A percentile compares a stretch with the other conserved stretches of the same genome.
Conservation (phyloP, 2,329 filamentous ascomycete genomes). For the Cytospora leucostoma region DNA sequence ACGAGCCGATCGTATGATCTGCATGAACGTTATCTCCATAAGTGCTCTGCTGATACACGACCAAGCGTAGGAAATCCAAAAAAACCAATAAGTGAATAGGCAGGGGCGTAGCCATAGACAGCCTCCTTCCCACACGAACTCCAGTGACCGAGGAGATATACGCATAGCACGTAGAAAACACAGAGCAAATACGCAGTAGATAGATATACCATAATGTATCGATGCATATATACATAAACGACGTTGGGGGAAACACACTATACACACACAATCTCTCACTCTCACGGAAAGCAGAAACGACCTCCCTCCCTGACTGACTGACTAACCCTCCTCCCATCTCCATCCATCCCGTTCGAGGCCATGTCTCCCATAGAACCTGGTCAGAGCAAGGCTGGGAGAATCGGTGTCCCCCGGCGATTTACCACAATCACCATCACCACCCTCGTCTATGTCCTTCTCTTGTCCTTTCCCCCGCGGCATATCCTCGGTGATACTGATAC, state of each 20-base stretch:
- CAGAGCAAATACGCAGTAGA: too few relatives aligned
- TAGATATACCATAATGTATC: not conserved
- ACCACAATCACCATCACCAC: not conserved
- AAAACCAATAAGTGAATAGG: too few relatives aligned
- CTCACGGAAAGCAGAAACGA: not conserved
- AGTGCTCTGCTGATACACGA: too few relatives aligned
- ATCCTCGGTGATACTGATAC: not conserved
- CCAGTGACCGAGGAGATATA: too few relatives aligned
- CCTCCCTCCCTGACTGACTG: not conserved
- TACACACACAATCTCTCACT: constrained; percentile 16
- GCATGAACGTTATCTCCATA: too few relatives aligned
- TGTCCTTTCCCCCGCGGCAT: not conserved
- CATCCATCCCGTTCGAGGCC: constrained; percentile 11
- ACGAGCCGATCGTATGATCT: too few relatives aligned
- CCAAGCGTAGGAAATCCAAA: too few relatives aligned
- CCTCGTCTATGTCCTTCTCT: not conserved
- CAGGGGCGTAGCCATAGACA: too few relatives aligned
- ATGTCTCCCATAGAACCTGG: constrained; percentile 19
- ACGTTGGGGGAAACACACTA: not conserved
- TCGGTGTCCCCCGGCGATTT: not conserved
- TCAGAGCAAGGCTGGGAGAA: constrained; percentile 11
- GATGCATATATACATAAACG: constrained; percentile 17
- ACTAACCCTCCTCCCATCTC: not conserved
- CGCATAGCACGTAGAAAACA: too few relatives aligned
- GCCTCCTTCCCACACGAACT: too few relatives aligned